Evolutionary conservation across 176 grass and related monocot genomes (phyloP).

Genomic region (Bothriochloa decipiens): DNA sequence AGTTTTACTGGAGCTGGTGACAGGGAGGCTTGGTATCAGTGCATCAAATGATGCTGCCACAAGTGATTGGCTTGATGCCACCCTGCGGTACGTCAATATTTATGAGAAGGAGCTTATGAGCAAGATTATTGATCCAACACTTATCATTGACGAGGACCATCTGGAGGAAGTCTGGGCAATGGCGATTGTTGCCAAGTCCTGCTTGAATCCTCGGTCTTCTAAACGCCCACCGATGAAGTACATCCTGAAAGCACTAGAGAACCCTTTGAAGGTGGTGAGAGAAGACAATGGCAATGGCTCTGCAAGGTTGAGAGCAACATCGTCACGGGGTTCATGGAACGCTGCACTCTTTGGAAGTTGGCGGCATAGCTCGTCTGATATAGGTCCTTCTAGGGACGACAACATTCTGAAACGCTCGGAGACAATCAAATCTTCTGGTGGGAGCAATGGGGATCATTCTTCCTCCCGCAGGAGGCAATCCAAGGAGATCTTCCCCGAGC

Average conservation of each 20-base stretch:
- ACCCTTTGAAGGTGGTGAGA: slow-evolving; percentile 90
- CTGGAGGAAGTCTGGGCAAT: slow-evolving; percentile 99
- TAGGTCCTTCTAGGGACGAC: slow-evolving; percentile 67
- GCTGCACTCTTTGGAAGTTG: slow-evolving; percentile 89
- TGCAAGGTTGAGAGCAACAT: slow-evolving; percentile 75
- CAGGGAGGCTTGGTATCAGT: slow-evolving; percentile 78
- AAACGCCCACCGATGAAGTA: slow-evolving; percentile 81
- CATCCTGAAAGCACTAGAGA: slow-evolving; percentile 91
- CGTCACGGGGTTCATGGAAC: slow-evolving; percentile 96
- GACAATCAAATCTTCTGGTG: slow-evolving; percentile 81
- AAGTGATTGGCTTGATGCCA: slow-evolving; percentile 73
- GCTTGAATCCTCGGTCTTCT: slow-evolving; percentile 82
- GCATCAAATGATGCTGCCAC: slow-evolving; percentile 64
- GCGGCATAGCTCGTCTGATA: slow-evolving; percentile 79
- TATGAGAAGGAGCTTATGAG: slow-evolving; percentile 90
- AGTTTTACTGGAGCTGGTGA: slow-evolving; percentile 91
- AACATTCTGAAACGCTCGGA: slow-evolving; percentile 66
- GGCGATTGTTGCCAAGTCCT: slow-evolving; percentile 93
- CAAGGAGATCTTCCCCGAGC: slow-evolving; percentile 87
- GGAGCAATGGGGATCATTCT: slow-evolving; percentile 84
- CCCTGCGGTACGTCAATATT: slow-evolving; percentile 74
- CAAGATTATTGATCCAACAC: slow-evolving; percentile 86
- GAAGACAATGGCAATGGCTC: slow-evolving; percentile 84
- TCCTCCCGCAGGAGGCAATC: slow-evolving; percentile 76
- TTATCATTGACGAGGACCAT: slow-evolving; percentile 98